Evolutionary conservation across 2,329 filamentous ascomycete species (phyloP), one percentile per base, ranked within the genome.

Genomic region (Davidsoniella australis): DNA sequence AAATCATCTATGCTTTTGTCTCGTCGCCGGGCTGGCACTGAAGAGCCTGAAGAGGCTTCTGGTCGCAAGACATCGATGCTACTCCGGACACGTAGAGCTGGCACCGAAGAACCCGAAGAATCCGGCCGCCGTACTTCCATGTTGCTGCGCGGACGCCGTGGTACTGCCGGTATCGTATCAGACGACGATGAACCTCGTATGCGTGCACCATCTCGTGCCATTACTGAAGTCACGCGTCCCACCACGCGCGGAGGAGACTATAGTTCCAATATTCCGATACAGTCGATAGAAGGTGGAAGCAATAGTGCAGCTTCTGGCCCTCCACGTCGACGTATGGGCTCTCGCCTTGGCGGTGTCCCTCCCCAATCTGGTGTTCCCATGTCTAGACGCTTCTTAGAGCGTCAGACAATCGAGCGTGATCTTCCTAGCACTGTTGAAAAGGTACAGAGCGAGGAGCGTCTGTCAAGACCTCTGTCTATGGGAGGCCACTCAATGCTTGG

Each of bases 161-260:
- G 63, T 10, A 69, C 70, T 36, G 59, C 68, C 26, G 67, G 67
- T 2, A 33, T 33, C 8, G 29, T 4, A 33, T 69, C 72, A 9
- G 70, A 74, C 1, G 69, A 72, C 17, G 44, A 53, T 26, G 47
- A 42, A 37, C 53, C 58, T n/a, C 64, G 67, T 29, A 68, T 72
- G 54, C 69, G 72, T n/a, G 67, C 71, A 2, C 74, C 75, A 1
- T 78, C 76, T 3, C 67, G 78, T 20, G 75, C 75, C 3, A 63
- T 66, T 36, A 79, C 75, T 0, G 77, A 81, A 52, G 66, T 71
- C 47, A 68, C 65, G 24, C 54, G 57, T 57, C 51, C 57, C 54
- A 48, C 59, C 16, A 57, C 54, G 16, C 54, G 61, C 3, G 68
- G 71, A 29, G 68, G 64, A 56, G 61, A 40, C 50, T 52, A 37